Evolutionary conservation across 1,284 basidiomycete genomes (phyloP), one percentile per base, ranked within the genome.

Genomic region (Pascua sp.): DNA sequence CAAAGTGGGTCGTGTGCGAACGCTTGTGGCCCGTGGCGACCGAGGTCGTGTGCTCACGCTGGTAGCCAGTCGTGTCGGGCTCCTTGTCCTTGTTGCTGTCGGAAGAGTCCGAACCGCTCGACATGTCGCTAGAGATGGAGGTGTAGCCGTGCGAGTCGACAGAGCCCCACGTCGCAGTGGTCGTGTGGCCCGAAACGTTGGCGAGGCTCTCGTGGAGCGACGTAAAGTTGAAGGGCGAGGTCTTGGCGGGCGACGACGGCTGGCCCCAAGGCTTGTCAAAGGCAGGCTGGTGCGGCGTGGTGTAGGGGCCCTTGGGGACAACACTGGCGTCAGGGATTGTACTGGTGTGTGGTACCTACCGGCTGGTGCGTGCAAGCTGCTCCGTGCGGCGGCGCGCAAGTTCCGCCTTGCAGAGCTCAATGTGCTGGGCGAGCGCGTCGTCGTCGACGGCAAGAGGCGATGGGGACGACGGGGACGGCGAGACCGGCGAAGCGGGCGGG

Each of bases 301-400:
- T 17, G 47, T 18, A 41, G 38, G 24, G 24, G 24, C 24, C 24
- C 24, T 32, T 32, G 24, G 24, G 7, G 24, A 32, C 24, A n/a
- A 18, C 8, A 8, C 47, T 40, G 11, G 5, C 5, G 47, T 49
- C 17, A 49, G 47, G 8, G 15, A 13, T 4, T 4, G 24, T 4
- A 32, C 38, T 4, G 7, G 11, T 5, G 17, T 10, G 5, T 17
- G 37, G 1, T n/a, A 41, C 47, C 12, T 40, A 48, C 47, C 47
- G 38, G 12, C 41, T 49, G 39, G 16, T 38, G n/a, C 47, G 24
- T 32, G 24, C 24, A 32, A 32, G 24, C 24, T 32, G 24, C 24
- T 32, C 24, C 24, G 24, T 49, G 12, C 42, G 49, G 18, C 49
- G 49, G 49, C 49, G 49, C 12, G 36, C 40, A 37, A 50, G 49